phyloP scores from a whole-genome alignment of 768 basidiomycete genomes.

The Leccinum pellstonianum region DNA sequence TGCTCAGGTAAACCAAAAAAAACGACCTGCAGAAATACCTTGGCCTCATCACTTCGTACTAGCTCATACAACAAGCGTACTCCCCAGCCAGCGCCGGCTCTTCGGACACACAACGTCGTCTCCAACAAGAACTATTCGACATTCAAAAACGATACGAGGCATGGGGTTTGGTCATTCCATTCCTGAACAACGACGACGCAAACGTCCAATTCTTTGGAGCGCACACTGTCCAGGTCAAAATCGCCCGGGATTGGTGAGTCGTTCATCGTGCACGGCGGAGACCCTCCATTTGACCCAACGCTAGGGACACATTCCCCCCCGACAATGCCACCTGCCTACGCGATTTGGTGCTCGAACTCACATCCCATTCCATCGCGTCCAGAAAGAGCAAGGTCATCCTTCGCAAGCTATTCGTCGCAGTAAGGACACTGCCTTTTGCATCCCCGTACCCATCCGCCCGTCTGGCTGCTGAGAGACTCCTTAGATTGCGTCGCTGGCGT shows the following conservation, averaged over 20 bases:
- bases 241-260: conserved; percentile 84
- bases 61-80: no score
- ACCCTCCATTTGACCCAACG: conserved; percentile 9
- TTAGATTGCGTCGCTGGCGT: conserved; percentile 67
- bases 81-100: conserved; percentile 32
- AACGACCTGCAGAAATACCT: conserved; percentile 5
- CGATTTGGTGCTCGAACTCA: conserved; percentile 67
- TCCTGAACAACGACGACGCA: conserved; percentile 66
- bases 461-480: conserved; percentile 8
- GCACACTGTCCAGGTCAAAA: conserved; percentile 92
- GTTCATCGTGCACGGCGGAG: not conserved
- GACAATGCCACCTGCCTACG: conserved; percentile 59
- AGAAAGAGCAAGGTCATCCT: conserved; percentile 69
- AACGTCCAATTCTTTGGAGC: conserved; percentile 96
- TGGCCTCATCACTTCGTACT: conserved; percentile 13
- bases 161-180: conserved; percentile 81
- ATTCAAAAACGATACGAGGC: conserved; percentile 75
- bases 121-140: conserved; percentile 74
- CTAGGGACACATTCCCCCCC: conserved; percentile 72
- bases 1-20: conserved; percentile 48
- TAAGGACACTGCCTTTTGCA: conserved; percentile 32
- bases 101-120: conserved; percentile 57
- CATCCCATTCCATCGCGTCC: conserved; percentile 59
- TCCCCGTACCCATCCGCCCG: no score
- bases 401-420: conserved; percentile 85